Base-by-base conservation (phyloP, 1,284 basidiomycete genomes). In the Puccinia horiana region DNA sequence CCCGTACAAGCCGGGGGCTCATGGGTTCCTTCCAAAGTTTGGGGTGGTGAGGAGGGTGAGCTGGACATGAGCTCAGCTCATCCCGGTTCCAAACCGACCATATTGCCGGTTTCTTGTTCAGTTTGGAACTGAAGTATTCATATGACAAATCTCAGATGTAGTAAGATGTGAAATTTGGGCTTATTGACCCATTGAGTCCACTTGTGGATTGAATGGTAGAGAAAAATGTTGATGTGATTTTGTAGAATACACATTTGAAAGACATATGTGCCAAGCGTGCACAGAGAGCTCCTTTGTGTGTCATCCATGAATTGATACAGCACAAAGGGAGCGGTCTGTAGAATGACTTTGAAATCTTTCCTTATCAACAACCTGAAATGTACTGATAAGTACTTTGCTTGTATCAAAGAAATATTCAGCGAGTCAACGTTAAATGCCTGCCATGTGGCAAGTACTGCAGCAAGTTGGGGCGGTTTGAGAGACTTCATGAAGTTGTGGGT, bases 151-250 rank as follows among this genome's bases (percentile, higher is more conserved):
- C 67, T 5, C 20, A 86, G 80, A 37, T 86, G 85, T 0, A 83
- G 63, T 3, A 86, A 11, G 12, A 86, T 77, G 56, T 86, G 85
- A 58, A 86, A 88, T 79, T 88, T 88, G 1, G 87, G 86, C 81
- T 89, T 88, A 79, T 88, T 88, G 77, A 88, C 87, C 88, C 87
- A 88, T 0, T 82, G 84, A 5, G 73, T 70, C 0, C 85, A 86
- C 85, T 85, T 87, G 0, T 42, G 67, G 0, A 85, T 85, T 0
- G 86, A 85, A 6, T 83, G 83, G 0, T 85, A 35, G 0, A 88
- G 84, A 75, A 88, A 87, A 14, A 84, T 35, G 0, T 87, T 42
- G 26, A 88, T 88, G 44, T 83, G 86, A 0, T 61, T 9, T 2
- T 84, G 23, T 1, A 76, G 11, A 67, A 88, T 88, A 20, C 79